Evolutionary conservation across 2,329 filamentous ascomycete species (phyloP).

Genomic region (Penicillium verrucosum): DNA sequence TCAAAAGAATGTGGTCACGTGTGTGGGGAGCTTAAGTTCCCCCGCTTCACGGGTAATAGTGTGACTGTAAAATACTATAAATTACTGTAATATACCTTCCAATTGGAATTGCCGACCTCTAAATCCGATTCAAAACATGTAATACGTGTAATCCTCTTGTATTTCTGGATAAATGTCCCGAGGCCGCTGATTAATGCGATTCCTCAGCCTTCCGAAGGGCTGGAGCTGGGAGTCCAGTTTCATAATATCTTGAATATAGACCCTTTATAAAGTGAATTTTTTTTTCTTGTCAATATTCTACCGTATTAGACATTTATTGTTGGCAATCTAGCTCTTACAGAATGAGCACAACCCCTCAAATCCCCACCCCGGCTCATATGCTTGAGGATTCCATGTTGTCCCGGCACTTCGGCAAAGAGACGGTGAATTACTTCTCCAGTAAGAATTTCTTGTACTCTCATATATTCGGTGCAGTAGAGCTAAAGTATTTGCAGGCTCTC

Average conservation of each 20-base stretch:
- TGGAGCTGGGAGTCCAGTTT: neutral
- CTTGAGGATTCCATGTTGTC: conserved; percentile 56
- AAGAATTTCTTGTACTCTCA: conserved; percentile 10
- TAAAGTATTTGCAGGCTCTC: conserved; percentile 39
- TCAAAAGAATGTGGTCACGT: conserved; percentile 16
- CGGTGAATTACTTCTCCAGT: conserved; percentile 53
- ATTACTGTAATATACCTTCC: neutral
- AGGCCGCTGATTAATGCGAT: conserved; percentile 22
- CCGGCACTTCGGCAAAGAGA: conserved; percentile 50
- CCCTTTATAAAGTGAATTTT: neutral
- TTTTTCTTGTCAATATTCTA: neutral
- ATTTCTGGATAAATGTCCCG: neutral
- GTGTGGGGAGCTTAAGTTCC: conserved; percentile 18
- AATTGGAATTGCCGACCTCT: neutral
- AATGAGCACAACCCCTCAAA: conserved; percentile 34
- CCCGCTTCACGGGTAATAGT: conserved; percentile 9
- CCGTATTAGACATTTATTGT: neutral
- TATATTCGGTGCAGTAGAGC: neutral
- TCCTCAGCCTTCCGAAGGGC: neutral
- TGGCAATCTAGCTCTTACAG: conserved; percentile 8
- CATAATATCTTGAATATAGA: neutral
- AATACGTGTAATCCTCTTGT: neutral
- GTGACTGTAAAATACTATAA: conserved; percentile 12
- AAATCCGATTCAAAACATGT: conserved; percentile 16
- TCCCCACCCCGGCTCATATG: conserved; percentile 58